Base-by-base conservation (phyloP, 2,329 filamentous ascomycete species). In the Tolypocladium nubicola region DNA sequence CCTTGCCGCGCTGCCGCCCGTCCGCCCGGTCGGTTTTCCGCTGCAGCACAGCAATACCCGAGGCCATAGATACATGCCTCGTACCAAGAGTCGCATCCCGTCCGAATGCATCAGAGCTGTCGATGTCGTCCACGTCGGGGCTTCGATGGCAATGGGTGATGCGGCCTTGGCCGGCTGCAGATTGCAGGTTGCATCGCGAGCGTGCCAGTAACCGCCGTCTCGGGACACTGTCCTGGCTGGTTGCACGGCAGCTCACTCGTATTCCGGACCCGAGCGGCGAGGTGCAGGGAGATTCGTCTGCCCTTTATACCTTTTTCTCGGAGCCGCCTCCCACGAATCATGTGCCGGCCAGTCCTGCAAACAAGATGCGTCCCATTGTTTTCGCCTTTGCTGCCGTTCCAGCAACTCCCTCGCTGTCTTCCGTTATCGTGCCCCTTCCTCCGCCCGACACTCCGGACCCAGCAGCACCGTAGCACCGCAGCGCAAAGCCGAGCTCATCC, bases 401-500 rank as follows among this genome's bases (percentile, higher is more conserved):
- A 35, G 26, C 14, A 16, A 50, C 26, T 50, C 26, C 26, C 47
- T 35, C 47, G 47, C 30, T 35, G 19, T 50, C 16, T 38, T 38
- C 37, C 37, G 11, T 13, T 14, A 14, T 45, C 41, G 21, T 3
- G 11, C 41, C 43, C 43, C 43, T 47, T 47, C 23, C 43, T 21
- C 23, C 16, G 47, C 33, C 26, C 21, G 47, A 35, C 47, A 8
- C 26, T 50, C 26, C 47, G 47, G 47, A 26, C 30, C 47, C 26
- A 35, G 45, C 47, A 26, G 23, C 23, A 26, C 23, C 23, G 23
- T 26, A 26, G 23, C 23, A 26, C 23, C 23, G 41, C 41, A 30
- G 43, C 23, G 23, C 23, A n/a, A 14, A 50, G 37, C 57, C 54
- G 43, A 53, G 30, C 55, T 59, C 56, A 52, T 55, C 21, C 30